Evolutionary conservation across 371 early-diverging fungal species (phyloP), one percentile per base, ranked within the genome.

Genomic region (Syncephalastrum monosporum): DNA sequence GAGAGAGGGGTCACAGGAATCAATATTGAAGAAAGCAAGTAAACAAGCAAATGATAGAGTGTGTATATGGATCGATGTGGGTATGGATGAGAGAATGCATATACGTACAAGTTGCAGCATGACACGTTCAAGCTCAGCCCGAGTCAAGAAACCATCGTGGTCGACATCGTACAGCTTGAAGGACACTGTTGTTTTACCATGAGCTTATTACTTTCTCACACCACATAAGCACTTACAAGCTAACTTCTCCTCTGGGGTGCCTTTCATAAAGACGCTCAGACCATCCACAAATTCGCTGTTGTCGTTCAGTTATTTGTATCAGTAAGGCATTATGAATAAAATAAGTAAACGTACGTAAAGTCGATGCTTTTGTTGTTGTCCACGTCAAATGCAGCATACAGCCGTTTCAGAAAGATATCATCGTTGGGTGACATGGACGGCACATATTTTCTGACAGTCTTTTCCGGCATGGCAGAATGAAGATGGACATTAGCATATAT

Each of bases 91-190:
- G 7, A 14, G 16, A 21, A 21, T 21, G 21, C 50, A 24, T 42
- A 23, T 41, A 23, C 62, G 56, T 77, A 90, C 91, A 84, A 93
- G 69, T 63, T 91, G 83, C 33, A 84, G 72, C 82, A 90, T 84
- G 52, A 90, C 84, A 55, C 81, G 78, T 57, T 86, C 85, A 44
- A 93, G 67, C 48, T 91, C 93, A 42, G 83, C 78, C 53, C 82
- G 85, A 57, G 91, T 87, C 38, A 93, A 81, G 50, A 81, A 85
- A 14, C 91, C 91, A 65, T 87, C 88, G 52, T 84, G 86, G 65
- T 93, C 84, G 41, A 90, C 75, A 79, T 93, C 93, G 66, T 91
- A 93, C 27, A 93, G 61, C 56, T 84, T 83, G 67, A 93, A 93
- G 2, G 91, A 89, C 55, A 92, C 93, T 92, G 54, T 19, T 49